These are phyloP conservation scores for Neurospora intermedia DNA, from an alignment of 495 filamentous ascomycete genomes.

Conservation along the genomic window DNA sequence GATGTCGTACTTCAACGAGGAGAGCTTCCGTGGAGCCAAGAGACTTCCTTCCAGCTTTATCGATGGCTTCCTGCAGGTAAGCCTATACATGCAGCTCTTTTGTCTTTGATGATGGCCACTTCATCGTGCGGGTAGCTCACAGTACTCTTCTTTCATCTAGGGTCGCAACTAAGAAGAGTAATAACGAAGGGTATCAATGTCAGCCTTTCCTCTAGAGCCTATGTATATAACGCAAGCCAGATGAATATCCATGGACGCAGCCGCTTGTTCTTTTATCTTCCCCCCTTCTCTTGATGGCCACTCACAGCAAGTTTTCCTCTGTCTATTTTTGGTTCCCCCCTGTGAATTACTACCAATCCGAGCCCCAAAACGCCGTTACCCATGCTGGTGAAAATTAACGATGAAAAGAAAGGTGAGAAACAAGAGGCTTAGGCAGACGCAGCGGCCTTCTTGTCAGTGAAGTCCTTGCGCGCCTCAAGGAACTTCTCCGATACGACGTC, in stretches of 20 bases:
- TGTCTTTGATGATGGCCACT: slow-evolving; percentile 1
- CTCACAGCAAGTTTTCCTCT: neutral
- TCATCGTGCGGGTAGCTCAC: neutral
- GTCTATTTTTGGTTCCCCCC: neutral
- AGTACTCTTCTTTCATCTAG: slow-evolving; percentile 14
- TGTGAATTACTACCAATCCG: slow-evolving; percentile 1
- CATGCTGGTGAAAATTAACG: slow-evolving; percentile 1
- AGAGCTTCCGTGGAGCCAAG: slow-evolving; percentile 63
- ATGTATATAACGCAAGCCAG: neutral
- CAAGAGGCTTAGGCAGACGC: neutral
- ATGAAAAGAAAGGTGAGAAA: neutral
- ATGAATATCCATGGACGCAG: neutral
- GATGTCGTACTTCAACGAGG: slow-evolving; percentile 90
- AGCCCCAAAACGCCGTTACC: slow-evolving; percentile 19
- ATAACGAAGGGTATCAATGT: slow-evolving; percentile 1
- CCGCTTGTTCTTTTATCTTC: neutral
- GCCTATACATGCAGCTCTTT: neutral
- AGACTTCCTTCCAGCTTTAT: slow-evolving; percentile 81
- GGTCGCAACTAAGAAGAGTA: slow-evolving; percentile 38
- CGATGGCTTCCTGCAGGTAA: slow-evolving; percentile 81
- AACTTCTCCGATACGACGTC: slow-evolving; percentile 87
- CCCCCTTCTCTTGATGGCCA: neutral
- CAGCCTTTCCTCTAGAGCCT: neutral
- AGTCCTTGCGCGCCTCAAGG: slow-evolving; percentile 51
- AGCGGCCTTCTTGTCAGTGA: slow-evolving; percentile 28